Base-by-base conservation (phyloP, 192 early-diverging fungal genomes). In the Coemansia sp. region DNA sequence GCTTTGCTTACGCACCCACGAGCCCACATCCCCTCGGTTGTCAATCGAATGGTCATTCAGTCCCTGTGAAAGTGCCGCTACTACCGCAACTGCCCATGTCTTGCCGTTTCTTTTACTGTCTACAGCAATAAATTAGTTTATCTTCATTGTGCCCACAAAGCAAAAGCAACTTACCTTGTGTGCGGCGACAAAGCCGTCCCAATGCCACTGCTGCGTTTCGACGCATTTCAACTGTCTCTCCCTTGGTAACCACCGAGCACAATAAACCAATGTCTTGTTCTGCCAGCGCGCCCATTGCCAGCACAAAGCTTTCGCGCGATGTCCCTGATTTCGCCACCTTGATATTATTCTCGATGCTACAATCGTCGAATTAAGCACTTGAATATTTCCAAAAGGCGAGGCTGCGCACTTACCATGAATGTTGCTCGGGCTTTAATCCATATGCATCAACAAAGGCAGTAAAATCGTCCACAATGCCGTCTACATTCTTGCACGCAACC, bases 11-110 rank as follows among this genome's bases (percentile, higher is more conserved):
- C 96, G 88, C 12, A 92, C 81, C 90, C 92, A 94, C 2, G 91
- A 94, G 3, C 96, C 96, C 38, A 99, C 90, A 71, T 99, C 96
- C 16, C 96, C 96, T 28, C 95, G 86, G 36, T 87, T 86, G 57
- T 97, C 95, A 2, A 83, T 82, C 42, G 84, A 87, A 52, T 94
- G 92, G 67, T 99, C 96, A 18, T 86, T 68, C 36, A 96, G 70
- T 3, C 88, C 90, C 1, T 51, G 68, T 16, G 86, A 59, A 45
- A 91, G 77, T 10, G 84, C 72, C 6, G 77, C 48, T 1, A 89
- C 21, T 20, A 57, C 55, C 43, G 57, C 51, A 16, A 42, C 41
- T 50, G 60, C 59, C 40, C 56, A 45, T 40, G 43, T 23, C 21
- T 12, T 16, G 4, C 16, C 28, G 38, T 31, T 7, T 12, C 30